These are phyloP conservation scores for Tolypocladium ophioglossoides DNA, from an alignment of 2,329 filamentous ascomycete genomes.

Conservation along the genomic window DNA sequence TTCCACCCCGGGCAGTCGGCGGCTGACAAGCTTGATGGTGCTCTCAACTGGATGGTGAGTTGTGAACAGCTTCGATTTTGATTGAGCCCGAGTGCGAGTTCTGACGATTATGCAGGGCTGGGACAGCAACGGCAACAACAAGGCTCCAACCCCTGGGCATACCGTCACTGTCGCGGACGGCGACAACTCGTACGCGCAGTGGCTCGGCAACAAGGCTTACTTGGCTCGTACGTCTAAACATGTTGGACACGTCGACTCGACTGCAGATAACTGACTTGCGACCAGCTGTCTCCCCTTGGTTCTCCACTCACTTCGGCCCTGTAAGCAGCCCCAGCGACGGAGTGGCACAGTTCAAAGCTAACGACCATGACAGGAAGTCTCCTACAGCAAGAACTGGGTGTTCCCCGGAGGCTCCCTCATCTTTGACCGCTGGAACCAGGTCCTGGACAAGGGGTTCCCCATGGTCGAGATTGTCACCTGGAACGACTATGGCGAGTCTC, in stretches of 20 bases:
- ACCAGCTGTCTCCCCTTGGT: slow-evolving; percentile 26
- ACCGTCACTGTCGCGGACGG: slow-evolving; percentile 30
- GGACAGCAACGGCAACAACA: slow-evolving; percentile 34
- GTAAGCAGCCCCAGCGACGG: slow-evolving; percentile 2
- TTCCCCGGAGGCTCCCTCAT: slow-evolving; percentile 49
- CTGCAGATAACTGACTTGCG: too few relatives aligned
- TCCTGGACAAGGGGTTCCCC: slow-evolving; percentile 31
- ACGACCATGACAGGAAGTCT: slow-evolving; percentile 13
- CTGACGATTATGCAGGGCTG: slow-evolving; percentile 18
- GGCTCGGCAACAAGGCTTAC: slow-evolving; percentile 32
- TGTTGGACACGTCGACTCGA: too few relatives aligned
- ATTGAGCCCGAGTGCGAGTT: too few relatives aligned
- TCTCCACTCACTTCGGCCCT: slow-evolving; percentile 36
- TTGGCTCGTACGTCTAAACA: slow-evolving; percentile 23
- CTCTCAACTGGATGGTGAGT: slow-evolving; percentile 30
- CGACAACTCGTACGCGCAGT: slow-evolving; percentile 21
- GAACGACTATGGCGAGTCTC: slow-evolving; percentile 43
- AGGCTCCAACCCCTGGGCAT: slow-evolving; percentile 30
- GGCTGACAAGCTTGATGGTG: slow-evolving; percentile 31
- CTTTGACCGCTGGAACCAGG: slow-evolving; percentile 44
- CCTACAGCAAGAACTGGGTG: slow-evolving; percentile 43
- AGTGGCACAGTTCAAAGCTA: too few relatives aligned
- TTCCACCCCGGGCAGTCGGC: slow-evolving; percentile 30
- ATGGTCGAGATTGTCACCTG: slow-evolving; percentile 37
- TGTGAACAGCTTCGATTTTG: too few relatives aligned